phyloP scores from a whole-genome alignment of 1,139 yeast genomes.

The Pichia sp. region DNA sequence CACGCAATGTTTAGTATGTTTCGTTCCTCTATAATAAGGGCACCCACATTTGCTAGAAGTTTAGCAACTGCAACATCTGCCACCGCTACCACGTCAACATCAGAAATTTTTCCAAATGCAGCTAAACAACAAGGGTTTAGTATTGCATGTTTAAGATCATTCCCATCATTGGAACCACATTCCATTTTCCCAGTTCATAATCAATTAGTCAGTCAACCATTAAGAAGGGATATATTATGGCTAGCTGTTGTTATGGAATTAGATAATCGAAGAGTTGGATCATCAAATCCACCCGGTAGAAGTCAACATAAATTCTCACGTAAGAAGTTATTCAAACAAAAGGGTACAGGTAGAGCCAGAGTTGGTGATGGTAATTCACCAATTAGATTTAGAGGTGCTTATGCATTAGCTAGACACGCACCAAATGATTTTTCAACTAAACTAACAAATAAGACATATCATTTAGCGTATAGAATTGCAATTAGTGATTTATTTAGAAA shows the following conservation, averaged over 20 bases:
- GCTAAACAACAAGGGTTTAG: slow-evolving; percentile 63
- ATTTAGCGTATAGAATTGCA: slow-evolving; percentile 72
- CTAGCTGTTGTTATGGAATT: slow-evolving; percentile 90
- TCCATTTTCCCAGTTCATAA: slow-evolving; percentile 70
- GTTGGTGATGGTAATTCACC: slow-evolving; percentile 96
- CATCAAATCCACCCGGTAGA: slow-evolving; percentile 80
- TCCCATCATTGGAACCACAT: slow-evolving; percentile 86
- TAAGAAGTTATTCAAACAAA: slow-evolving; percentile 78
- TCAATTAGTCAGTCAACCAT: slow-evolving; percentile 58
- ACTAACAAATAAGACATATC: slow-evolving; percentile 70
- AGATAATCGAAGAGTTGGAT: slow-evolving; percentile 82
- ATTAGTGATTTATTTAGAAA: slow-evolving; percentile 70
- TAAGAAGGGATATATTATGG: slow-evolving; percentile 90
- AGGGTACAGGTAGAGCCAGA: slow-evolving; percentile 94
- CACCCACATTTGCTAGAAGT: slow-evolving; percentile 3
- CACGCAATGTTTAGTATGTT: slow-evolving; percentile 2
- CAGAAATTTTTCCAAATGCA: slow-evolving; percentile 21
- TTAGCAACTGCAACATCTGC: slow-evolving; percentile 11
- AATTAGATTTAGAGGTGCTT: slow-evolving; percentile 79
- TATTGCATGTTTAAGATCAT: slow-evolving; percentile 70
- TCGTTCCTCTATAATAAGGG: slow-evolving; percentile 6
- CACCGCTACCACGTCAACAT: not conserved
- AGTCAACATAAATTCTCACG: slow-evolving; percentile 83
- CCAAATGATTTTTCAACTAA: slow-evolving; percentile 85
- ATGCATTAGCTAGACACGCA: slow-evolving; percentile 85